phyloP scores from a whole-genome alignment of 768 basidiomycete genomes.

The Coprinopsis cinerea region DNA sequence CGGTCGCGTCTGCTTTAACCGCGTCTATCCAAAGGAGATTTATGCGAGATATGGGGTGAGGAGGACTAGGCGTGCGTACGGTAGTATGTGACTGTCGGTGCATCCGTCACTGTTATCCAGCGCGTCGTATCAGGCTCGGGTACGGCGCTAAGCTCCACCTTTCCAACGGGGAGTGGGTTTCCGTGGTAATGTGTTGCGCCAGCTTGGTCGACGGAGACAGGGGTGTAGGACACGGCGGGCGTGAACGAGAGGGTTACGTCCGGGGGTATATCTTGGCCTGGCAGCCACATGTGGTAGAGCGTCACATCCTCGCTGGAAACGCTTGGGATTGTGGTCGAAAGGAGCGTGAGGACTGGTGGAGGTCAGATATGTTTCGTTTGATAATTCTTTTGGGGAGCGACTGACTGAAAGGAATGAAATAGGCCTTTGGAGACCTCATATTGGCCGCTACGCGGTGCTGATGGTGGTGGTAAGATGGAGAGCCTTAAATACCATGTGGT shows the following conservation, averaged over 20 bases:
- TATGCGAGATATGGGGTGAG: background rate
- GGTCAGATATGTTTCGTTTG: no score
- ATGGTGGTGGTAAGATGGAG: no score
- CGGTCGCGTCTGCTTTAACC: background rate
- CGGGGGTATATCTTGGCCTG: background rate
- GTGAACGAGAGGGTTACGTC: background rate
- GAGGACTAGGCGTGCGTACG: background rate
- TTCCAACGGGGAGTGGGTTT: background rate
- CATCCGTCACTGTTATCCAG: background rate
- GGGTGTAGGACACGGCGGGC: background rate
- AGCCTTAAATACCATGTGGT: no score
- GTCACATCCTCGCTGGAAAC: background rate
- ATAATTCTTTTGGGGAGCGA: no score
- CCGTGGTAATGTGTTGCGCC: background rate
- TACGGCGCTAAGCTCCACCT: background rate
- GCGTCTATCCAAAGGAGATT: background rate
- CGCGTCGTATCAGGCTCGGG: background rate
- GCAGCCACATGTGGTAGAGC: background rate
- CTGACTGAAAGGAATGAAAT: no score
- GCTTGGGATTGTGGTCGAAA: no score
- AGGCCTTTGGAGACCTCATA: no score
- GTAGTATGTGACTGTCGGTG: background rate
- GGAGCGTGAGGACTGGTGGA: no score
- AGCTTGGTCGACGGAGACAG: background rate
- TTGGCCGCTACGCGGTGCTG: no score